Evolutionary conservation across 768 basidiomycete species (phyloP).

Genomic region (Panaeolus papilionaceus): DNA sequence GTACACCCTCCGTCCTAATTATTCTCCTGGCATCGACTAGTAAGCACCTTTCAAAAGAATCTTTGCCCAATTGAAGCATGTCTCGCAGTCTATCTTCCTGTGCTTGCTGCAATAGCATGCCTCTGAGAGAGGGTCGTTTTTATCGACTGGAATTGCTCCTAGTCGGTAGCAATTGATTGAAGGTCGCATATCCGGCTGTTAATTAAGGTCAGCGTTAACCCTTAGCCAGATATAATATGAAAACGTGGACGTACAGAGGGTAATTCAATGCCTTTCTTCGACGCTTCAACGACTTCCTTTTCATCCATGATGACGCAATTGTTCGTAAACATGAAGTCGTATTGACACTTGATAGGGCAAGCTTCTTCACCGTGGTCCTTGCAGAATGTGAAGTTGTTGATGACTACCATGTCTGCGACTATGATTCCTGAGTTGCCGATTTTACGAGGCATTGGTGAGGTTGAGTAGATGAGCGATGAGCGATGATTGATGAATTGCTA

Average conservation of each 20-base stretch:
- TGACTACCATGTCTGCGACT: conserved; percentile 24
- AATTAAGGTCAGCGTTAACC: not conserved
- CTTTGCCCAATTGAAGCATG: conserved; percentile 44
- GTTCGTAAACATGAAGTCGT: conserved; percentile 40
- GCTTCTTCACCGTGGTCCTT: conserved; percentile 38
- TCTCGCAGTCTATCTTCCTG: conserved; percentile 33
- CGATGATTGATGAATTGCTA: too few species aligned
- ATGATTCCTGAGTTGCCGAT: not conserved
- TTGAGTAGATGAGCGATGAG: not conserved
- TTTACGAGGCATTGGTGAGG: not conserved
- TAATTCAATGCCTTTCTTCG: conserved; percentile 23
- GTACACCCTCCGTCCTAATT: too few species aligned
- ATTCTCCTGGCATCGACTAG: not conserved
- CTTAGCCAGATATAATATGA: conserved; percentile 22
- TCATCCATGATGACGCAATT: conserved; percentile 24
- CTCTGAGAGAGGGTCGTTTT: conserved; percentile 3
- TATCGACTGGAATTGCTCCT: conserved; percentile 24
- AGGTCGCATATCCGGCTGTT: conserved; percentile 26
- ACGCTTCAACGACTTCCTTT: conserved; percentile 32
- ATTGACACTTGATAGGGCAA: conserved; percentile 34
- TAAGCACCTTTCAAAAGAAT: conserved; percentile 34
- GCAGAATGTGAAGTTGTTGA: conserved; percentile 42
- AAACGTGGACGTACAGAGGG: conserved; percentile 21
- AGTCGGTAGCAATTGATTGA: conserved; percentile 29
- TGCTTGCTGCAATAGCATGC: conserved; percentile 36